Base-by-base conservation (phyloP, 108 stramenopile species). In the Aurantiochytrium sp. region DNA sequence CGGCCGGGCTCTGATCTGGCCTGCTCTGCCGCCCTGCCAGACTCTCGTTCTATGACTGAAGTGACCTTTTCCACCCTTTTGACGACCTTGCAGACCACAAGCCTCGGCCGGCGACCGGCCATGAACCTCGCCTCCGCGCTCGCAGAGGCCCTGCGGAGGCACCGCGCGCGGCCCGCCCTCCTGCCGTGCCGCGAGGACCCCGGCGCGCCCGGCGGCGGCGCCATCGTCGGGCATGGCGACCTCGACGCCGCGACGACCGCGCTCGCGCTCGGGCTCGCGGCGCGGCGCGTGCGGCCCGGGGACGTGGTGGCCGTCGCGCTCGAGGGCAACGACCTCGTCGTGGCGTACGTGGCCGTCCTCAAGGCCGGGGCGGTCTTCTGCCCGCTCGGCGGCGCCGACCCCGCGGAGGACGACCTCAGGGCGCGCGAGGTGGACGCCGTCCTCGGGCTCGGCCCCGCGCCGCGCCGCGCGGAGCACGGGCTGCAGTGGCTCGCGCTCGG, bases 1-100 rank as follows among this genome's bases (percentile, higher is more conserved):
- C 93, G 93, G 48, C 96, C 93, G 87, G 96, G 93, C 85, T 45
- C 37, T 88, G 37, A 59, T 36, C 21, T 36, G 10, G 27, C 21
- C 27, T 55, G 15, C 0, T 86, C 8, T 86, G n/a, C n/a, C n/a
- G n/a, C n/a, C n/a, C n/a, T n/a, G n/a, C n/a, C n/a, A n/a, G n/a
- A n/a, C n/a, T n/a, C n/a, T n/a, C n/a, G n/a, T n/a, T n/a, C n/a
- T n/a, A n/a, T n/a, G n/a, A n/a, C n/a, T n/a, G n/a, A n/a, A n/a
- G n/a, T n/a, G n/a, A n/a, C n/a, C n/a, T n/a, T n/a, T n/a, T n/a
- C n/a, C n/a, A n/a, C n/a, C n/a, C n/a, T n/a, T n/a, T n/a, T n/a
- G n/a, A n/a, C n/a, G n/a, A n/a, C n/a, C n/a, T n/a, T n/a, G n/a
- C n/a, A n/a, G n/a, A n/a, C n/a, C n/a, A n/a, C n/a, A n/a, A n/a